phyloP scores from a whole-genome alignment of 2,329 filamentous ascomycete species.

The Claviceps pazoutovae region DNA sequence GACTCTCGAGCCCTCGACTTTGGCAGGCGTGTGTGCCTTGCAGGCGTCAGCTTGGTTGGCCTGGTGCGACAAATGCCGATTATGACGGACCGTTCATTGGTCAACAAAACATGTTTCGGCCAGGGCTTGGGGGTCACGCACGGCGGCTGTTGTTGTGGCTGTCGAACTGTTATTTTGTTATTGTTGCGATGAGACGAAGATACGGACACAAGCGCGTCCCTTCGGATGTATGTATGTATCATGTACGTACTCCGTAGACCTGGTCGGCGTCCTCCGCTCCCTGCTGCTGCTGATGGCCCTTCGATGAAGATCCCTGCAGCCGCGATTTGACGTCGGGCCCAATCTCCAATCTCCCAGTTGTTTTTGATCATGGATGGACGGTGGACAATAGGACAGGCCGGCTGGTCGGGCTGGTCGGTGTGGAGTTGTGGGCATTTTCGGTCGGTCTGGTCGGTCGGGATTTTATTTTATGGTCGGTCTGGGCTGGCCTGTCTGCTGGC shows the following conservation, averaged over 20 bases:
- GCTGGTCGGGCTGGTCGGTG: not conserved
- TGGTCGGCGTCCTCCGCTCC: no score
- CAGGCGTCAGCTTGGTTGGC: not conserved
- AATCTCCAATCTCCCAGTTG: not conserved
- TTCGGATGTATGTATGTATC: no score
- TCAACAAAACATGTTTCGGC: no score
- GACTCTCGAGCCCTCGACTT: no score
- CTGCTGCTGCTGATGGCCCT: not conserved
- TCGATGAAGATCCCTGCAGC: constrained; percentile 16
- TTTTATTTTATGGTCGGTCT: not conserved
- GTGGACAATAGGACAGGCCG: not conserved
- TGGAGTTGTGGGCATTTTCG: not conserved
- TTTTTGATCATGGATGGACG: not conserved
- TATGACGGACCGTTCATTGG: not conserved
- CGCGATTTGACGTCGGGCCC: constrained; percentile 17
- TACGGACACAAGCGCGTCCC: no score
- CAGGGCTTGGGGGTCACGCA: no score
- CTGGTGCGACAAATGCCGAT: not conserved
- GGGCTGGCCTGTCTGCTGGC: no score
- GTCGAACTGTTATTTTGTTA: no score
- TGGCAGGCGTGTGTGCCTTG: not conserved
- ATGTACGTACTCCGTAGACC: no score
- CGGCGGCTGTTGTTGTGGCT: not conserved
- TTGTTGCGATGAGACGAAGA: no score
- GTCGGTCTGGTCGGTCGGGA: not conserved